These are phyloP conservation scores for Asterionellopsis glacialis DNA, from an alignment of 108 stramenopile species.

Conservation along the genomic window DNA sequence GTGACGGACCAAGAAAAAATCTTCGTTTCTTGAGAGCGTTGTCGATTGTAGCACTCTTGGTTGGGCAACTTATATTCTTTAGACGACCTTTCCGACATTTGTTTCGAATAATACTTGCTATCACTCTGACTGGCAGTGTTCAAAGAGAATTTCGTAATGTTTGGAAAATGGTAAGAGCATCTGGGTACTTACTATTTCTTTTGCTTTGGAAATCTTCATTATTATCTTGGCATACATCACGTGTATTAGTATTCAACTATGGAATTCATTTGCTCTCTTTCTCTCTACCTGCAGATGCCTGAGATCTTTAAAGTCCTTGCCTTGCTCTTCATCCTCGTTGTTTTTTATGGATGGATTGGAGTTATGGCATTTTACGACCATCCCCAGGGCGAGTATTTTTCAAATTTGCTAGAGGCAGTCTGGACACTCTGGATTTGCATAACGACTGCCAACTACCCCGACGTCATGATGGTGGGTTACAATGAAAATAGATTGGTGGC, in stretches of 20 bases:
- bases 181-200: constrained; percentile 7
- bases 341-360: constrained; percentile 71
- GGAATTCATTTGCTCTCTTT: constrained; percentile 3
- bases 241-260: not conserved
- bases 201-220: constrained; percentile 6
- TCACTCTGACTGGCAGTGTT: too few relatives aligned
- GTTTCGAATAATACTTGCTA: too few relatives aligned
- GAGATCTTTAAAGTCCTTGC: constrained; percentile 32
- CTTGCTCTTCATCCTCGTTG: constrained; percentile 37
- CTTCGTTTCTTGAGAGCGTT: constrained; percentile 8
- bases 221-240: constrained; percentile 8
- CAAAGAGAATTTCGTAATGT: not conserved
- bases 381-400: constrained; percentile 50
- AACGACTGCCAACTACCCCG: constrained; percentile 84
- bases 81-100: not conserved
- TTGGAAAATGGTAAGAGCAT: constrained; percentile 1
- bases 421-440: constrained; percentile 47
- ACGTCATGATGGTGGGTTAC: constrained; percentile 79
- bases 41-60: not conserved
- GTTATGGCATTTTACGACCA: constrained; percentile 56
- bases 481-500: constrained; percentile 56
- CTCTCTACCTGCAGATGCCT: constrained; percentile 30
- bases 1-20: constrained; percentile 11
- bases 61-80: constrained; percentile 8
- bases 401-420: constrained; percentile 54